Evolutionary conservation across 2,329 filamentous ascomycete genomes (phyloP).

Genomic region (Venturiaceae sp.): DNA sequence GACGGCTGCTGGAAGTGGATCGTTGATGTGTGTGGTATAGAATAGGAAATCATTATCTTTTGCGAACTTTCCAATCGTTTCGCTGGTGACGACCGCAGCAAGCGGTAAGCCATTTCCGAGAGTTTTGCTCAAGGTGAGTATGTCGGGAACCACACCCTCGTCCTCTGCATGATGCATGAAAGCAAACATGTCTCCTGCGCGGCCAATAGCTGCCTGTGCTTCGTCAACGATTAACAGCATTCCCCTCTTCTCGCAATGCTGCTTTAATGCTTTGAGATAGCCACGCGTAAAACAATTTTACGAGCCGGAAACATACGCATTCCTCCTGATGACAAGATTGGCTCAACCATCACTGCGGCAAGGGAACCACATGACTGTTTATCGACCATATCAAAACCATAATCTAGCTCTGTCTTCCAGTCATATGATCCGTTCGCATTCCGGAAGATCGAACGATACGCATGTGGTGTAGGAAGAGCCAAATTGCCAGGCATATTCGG

Average conservation of each 20-base stretch:
- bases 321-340: conserved; percentile 48
- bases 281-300: conserved; percentile 22
- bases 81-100: conserved; percentile 46
- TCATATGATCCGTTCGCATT: conserved; percentile 51
- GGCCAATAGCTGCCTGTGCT: conserved; percentile 25
- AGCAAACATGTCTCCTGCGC: conserved; percentile 21
- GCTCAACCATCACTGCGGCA: conserved; percentile 54
- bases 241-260: conserved; percentile 22
- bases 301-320: conserved; percentile 45
- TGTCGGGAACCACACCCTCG: conserved; percentile 34
- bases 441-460: conserved; percentile 53
- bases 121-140: conserved; percentile 52
- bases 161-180: conserved; percentile 11
- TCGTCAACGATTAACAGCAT: conserved; percentile 29
- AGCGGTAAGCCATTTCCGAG: conserved; percentile 52
- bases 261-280: conserved; percentile 47
- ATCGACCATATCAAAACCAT: conserved; percentile 52
- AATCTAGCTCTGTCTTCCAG: conserved; percentile 55
- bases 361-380: conserved; percentile 50
- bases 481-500: conserved; percentile 46
- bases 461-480: conserved; percentile 49
- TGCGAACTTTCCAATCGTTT: conserved; percentile 40
- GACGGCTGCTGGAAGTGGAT: conserved; percentile 50
- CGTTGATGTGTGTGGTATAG: conserved; percentile 54
- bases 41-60: conserved; percentile 43